Conservation (phyloP, 441 rosid species). For the Adansonia rubrostipa region DNA sequence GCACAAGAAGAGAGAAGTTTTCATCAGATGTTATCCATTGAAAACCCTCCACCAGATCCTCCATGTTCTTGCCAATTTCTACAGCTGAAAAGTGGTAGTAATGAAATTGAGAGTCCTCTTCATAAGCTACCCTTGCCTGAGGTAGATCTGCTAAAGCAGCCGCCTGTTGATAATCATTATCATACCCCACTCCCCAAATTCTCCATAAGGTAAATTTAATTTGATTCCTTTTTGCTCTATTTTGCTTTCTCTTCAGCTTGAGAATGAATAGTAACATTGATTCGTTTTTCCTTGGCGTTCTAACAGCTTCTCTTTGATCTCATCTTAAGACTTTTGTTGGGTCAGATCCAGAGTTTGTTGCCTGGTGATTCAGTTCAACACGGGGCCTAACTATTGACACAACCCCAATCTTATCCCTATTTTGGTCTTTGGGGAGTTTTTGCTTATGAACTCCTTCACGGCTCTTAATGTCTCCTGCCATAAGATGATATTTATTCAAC, state of each 20-base stretch:
- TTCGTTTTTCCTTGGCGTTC: conserved; percentile 27
- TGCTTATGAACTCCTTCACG: conserved; percentile 21
- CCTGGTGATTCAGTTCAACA: conserved; percentile 40
- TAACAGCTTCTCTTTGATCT: conserved; percentile 28
- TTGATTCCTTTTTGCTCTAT: conserved; percentile 1
- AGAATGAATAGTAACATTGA: conserved; percentile 28
- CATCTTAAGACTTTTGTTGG: conserved; percentile 33
- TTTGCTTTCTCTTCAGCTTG: conserved; percentile 23
- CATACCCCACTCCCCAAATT: conserved; percentile 58
- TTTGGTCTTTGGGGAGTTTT: conserved; percentile 30
- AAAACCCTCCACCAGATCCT: conserved; percentile 86
- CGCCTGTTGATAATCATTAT: conserved; percentile 30
- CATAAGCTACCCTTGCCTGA: conserved; percentile 44
- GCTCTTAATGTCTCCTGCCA: conserved; percentile 8
- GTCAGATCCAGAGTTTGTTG: conserved; percentile 58
- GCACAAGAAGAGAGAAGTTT: conserved; percentile 71
- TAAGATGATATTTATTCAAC: conserved; percentile 18
- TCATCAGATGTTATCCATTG: conserved; percentile 94
- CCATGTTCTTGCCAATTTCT: conserved; percentile 56
- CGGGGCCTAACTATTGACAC: conserved; percentile 38
- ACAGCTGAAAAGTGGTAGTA: conserved; percentile 50
- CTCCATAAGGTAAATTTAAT: conserved; percentile 78
- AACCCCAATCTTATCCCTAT: conserved; percentile 35
- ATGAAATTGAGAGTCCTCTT: conserved; percentile 55
- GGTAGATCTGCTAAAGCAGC: conserved; percentile 60